phyloP scores from a whole-genome alignment of 2,329 filamentous ascomycete genomes.

The Fusarium pseudograminearum region DNA sequence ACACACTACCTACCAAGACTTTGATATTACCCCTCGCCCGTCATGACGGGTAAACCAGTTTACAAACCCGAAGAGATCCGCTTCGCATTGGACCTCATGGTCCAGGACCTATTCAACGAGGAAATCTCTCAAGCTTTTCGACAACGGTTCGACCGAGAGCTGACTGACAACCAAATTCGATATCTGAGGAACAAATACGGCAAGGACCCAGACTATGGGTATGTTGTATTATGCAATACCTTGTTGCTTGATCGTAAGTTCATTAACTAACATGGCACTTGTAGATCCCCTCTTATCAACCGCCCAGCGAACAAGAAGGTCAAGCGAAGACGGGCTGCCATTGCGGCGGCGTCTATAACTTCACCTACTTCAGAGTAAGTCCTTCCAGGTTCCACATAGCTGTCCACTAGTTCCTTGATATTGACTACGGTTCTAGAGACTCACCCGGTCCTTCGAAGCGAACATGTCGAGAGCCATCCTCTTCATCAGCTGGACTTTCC shows the following conservation, averaged over 20 bases:
- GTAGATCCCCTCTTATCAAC: conserved; percentile 29
- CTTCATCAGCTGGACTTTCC: not conserved
- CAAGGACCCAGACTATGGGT: conserved; percentile 55
- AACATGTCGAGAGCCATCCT: not conserved
- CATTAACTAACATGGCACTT: not conserved
- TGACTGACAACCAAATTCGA: conserved; percentile 54
- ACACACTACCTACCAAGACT: not conserved
- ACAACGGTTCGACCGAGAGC: conserved; percentile 45
- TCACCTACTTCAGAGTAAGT: conserved; percentile 21
- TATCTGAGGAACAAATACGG: conserved; percentile 59
- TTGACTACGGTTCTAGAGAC: conserved; percentile 11
- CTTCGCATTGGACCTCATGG: conserved; percentile 51
- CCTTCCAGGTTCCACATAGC: not conserved
- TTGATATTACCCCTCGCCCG: conserved; percentile 4
- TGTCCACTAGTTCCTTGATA: not conserved
- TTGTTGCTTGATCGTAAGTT: not conserved
- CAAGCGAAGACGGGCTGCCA: conserved; percentile 25
- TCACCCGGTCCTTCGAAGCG: conserved; percentile 1
- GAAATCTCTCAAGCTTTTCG: conserved; percentile 49
- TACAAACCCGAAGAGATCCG: conserved; percentile 53
- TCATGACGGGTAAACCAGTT: conserved; percentile 48
- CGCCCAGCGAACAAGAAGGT: conserved; percentile 26
- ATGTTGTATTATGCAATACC: conserved; percentile 26
- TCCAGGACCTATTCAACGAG: conserved; percentile 43
- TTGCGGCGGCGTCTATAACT: not conserved